phyloP scores from a whole-genome alignment of 176 grass and related monocot genomes.

The Raddia guianensis region DNA sequence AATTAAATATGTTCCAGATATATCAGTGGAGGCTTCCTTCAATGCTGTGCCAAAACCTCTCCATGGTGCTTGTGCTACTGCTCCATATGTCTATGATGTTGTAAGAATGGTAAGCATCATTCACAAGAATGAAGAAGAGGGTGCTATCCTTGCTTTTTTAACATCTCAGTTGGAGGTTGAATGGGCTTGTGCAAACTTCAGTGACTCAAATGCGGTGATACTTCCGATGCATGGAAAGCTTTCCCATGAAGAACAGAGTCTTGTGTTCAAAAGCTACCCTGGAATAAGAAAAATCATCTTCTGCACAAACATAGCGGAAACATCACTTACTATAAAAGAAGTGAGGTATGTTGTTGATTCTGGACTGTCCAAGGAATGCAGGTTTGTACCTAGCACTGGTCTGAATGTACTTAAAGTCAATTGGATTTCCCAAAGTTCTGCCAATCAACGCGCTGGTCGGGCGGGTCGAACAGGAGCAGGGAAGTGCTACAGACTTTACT shows the following conservation, averaged over 20 bases:
- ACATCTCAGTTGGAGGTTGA: constrained; percentile 95
- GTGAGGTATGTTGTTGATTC: constrained; percentile 91
- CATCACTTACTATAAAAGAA: constrained; percentile 82
- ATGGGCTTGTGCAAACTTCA: constrained; percentile 83
- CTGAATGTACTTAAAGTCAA: constrained; percentile 84
- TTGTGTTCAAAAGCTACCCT: constrained; percentile 82
- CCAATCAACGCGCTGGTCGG: constrained; percentile 82
- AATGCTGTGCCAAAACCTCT: constrained; percentile 29
- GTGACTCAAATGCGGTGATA: constrained; percentile 56
- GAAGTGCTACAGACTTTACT: constrained; percentile 95
- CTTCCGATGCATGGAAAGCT: constrained; percentile 95
- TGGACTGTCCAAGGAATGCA: constrained; percentile 87
- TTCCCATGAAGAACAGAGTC: constrained; percentile 69
- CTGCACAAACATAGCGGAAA: constrained; percentile 92
- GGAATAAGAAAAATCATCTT: constrained; percentile 93
- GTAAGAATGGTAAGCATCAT: constrained; percentile 67
- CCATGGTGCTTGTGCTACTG: constrained; percentile 49
- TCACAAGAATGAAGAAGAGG: constrained; percentile 83
- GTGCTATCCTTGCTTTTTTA: constrained; percentile 87
- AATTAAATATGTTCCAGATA: constrained; percentile 75
- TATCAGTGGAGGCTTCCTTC: constrained; percentile 46
- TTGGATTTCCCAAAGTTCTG: constrained; percentile 87
- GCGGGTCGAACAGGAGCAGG: constrained; percentile 78
- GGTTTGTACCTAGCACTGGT: constrained; percentile 70
- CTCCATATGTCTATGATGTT: constrained; percentile 79